Conservation (phyloP, 2,329 filamentous ascomycete genomes). For the Alternaria sp. region DNA sequence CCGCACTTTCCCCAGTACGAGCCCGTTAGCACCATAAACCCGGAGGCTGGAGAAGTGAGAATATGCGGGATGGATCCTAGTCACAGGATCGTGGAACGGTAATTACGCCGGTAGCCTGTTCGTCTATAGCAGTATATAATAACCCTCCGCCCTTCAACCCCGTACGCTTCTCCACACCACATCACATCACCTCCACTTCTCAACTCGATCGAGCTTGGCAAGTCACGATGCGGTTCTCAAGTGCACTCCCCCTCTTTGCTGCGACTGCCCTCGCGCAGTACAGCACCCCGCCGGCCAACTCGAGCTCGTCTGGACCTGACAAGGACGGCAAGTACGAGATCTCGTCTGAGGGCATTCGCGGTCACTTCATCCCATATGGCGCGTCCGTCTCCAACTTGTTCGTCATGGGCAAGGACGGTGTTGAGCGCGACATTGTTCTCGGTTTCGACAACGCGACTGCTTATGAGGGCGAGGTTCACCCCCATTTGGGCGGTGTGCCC, state of each 20-base stretch:
- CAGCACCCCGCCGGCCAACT: conserved; percentile 23
- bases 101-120: conserved; percentile 21
- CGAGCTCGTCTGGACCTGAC: conserved; percentile 36
- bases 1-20: conserved; percentile 19
- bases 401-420: conserved; percentile 71
- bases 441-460: conserved; percentile 79
- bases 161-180: conserved; percentile 17
- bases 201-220: conserved; percentile 21
- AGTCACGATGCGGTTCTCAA: conserved; percentile 36
- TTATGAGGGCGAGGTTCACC: conserved; percentile 71
- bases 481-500: conserved; percentile 74
- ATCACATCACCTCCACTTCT: conserved; percentile 23
- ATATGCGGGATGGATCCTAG: conserved; percentile 21
- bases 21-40: conserved; percentile 13
- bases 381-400: conserved; percentile 75
- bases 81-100: conserved; percentile 24
- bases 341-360: conserved; percentile 69
- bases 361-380: conserved; percentile 75
- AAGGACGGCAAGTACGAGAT: conserved; percentile 72
- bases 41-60: conserved; percentile 18
- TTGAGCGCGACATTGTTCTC: conserved; percentile 72
- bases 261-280: conserved; percentile 39
- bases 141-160: conserved; percentile 11
- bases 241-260: conserved; percentile 31
- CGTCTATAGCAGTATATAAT: conserved; percentile 19